Evolutionary conservation across 192 early-diverging fungal genomes (phyloP).

Genomic region (Coemansia sp.): DNA sequence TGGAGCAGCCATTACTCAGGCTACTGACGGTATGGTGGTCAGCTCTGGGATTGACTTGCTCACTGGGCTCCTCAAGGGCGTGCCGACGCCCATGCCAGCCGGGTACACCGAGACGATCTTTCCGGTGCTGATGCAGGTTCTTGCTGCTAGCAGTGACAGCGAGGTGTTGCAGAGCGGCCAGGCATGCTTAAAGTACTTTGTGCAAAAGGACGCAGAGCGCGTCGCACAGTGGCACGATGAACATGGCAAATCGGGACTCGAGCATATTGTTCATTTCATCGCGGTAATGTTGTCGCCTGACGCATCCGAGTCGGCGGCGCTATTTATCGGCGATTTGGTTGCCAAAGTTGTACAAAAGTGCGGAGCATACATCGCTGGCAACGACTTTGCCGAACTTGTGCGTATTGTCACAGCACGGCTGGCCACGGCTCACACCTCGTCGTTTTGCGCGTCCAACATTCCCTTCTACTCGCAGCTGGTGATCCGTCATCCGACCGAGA

Average conservation of each 20-base stretch:
- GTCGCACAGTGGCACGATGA: conserved; percentile 71
- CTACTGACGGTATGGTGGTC: conserved; percentile 37
- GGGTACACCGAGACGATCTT: conserved; percentile 76
- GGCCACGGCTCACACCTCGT: conserved; percentile 67
- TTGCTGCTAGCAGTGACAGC: conserved; percentile 67
- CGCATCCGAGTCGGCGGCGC: conserved; percentile 72
- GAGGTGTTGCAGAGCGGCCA: conserved; percentile 88
- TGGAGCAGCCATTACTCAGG: conserved; percentile 56
- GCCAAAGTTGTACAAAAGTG: conserved; percentile 82
- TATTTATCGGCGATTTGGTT: conserved; percentile 90
- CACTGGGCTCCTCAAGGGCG: conserved; percentile 67
- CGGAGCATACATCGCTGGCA: conserved; percentile 22
- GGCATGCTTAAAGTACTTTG: conserved; percentile 75
- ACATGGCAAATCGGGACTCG: conserved; percentile 63
- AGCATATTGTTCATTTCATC: conserved; percentile 77
- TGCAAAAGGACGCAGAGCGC: conserved; percentile 72
- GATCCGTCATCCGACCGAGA: conserved; percentile 63
- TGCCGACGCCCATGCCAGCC: conserved; percentile 69
- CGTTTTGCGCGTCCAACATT: conserved; percentile 83
- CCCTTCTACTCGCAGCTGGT: conserved; percentile 87
- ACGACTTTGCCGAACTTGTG: conserved; percentile 71
- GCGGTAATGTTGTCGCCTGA: conserved; percentile 74
- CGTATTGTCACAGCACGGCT: conserved; percentile 72
- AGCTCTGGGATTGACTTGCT: conserved; percentile 69
- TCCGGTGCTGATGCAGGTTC: conserved; percentile 73